Evolutionary conservation across 495 filamentous ascomycete genomes (phyloP), one percentile per base, ranked within the genome.

Genomic region (Jackrogersella multiformis): DNA sequence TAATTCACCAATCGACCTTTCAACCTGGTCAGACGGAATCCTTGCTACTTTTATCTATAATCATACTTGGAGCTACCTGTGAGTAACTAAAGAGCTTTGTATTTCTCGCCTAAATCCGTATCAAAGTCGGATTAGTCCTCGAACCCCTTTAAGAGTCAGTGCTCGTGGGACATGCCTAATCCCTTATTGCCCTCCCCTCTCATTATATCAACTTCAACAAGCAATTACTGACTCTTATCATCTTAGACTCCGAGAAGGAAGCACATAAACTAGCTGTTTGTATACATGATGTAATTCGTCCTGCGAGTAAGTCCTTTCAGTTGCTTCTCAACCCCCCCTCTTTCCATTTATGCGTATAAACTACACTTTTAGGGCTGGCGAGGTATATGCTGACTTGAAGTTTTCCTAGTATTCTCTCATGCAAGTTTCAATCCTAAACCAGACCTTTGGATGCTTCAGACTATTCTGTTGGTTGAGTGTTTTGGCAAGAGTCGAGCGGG

Each of bases 401-500:
- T 23, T 42, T n/a, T 15, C 2, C 6, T 28, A 69, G 66, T 72
- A 71, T 82, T 74, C 70, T 77, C 68, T 66, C 82, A 69, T 56
- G 64, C 67, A 7, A 78, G 76, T 16, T 86, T 84, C 56, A 80
- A 74, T 13, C 71, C 84, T 0, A 78, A 80, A 46, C 83, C 82
- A 5, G 77, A 79, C 5, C 77, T 85, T 0, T 86, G 84, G 83
- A 79, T 84, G 15, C 70, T 86, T 1, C 85, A 87, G 57, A 81
- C 83, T 1, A 83, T 87, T 66, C 73, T 87, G 51, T 72, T 88
- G n/a, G 82, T 87, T 16, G 84, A 86, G 60, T 84, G 84, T 32
- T 87, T 86, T 65, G 85, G 86, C 15, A 86, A 86, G 68, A 82
- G 80, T 54, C 74, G 83, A 54, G 84, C 84, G 1, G 84, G 85